Percentiles rank a stretch among this genome's conserved stretches.
phyloP scores from a whole-genome alignment of 805 yeast genomes.

The Candida tibetensis region DNA sequence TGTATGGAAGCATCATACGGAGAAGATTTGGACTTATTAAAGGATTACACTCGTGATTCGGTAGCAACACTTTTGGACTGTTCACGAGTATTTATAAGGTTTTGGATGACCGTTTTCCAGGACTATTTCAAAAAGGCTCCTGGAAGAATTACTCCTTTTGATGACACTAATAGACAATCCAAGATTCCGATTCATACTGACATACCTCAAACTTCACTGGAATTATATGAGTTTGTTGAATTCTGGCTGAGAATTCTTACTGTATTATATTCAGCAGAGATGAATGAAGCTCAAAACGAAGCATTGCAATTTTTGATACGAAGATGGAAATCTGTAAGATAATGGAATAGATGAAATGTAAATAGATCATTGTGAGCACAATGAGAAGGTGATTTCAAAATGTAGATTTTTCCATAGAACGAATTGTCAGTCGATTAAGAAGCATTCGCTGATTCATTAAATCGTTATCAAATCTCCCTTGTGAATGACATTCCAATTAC shows the following conservation, averaged over 20 bases:
- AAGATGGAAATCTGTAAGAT: conserved; percentile 12
- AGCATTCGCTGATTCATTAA: too few species aligned
- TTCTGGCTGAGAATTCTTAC: conserved; percentile 53
- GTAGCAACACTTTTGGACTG: conserved; percentile 42
- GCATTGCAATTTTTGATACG: conserved; percentile 17
- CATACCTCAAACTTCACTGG: conserved; percentile 11
- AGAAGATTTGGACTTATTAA: conserved; percentile 49
- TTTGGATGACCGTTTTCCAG: conserved; percentile 57
- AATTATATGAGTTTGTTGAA: conserved; percentile 38
- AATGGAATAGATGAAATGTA: too few species aligned
- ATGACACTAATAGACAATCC: conserved; percentile 11
- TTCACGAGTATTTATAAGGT: conserved; percentile 40
- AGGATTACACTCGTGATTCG: conserved; percentile 41
- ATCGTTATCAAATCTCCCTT: too few species aligned
- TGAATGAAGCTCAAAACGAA: conserved; percentile 23
- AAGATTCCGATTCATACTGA: conserved; percentile 11
- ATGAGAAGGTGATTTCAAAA: too few species aligned
- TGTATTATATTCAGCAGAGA: conserved; percentile 37
- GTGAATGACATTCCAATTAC: too few species aligned
- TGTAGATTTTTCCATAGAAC: too few species aligned
- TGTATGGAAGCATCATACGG: conserved; percentile 57
- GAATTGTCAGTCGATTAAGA: too few species aligned
- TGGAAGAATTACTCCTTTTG: conserved; percentile 17
- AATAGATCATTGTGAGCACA: too few species aligned
- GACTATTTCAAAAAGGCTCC: conserved; percentile 44